Evolutionary conservation across 345 rosid species (phyloP).

Genomic region (Citrus trifoliata): DNA sequence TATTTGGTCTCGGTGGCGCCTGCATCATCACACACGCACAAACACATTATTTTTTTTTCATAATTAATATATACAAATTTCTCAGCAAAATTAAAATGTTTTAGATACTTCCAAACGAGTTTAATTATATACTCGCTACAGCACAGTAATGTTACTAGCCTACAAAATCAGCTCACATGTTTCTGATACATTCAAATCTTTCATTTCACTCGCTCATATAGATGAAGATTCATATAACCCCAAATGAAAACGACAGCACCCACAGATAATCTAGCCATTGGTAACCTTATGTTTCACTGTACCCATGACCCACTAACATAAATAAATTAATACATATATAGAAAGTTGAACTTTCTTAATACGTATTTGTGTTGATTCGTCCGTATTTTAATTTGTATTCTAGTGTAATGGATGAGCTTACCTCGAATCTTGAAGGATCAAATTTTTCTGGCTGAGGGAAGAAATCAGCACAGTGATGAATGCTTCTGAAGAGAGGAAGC

Average conservation of each 20-base stretch:
- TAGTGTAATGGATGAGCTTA: neutral
- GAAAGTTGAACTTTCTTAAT: neutral
- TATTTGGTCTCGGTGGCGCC: constrained; percentile 77
- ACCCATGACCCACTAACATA: neutral
- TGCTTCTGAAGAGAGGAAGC: constrained; percentile 85
- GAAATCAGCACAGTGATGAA: constrained; percentile 70
- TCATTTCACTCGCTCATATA: neutral
- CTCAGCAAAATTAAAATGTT: neutral
- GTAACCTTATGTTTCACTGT: constrained; percentile 28
- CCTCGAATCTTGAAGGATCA: constrained; percentile 92
- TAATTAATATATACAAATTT: neutral
- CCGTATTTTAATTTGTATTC: neutral
- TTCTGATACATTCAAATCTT: constrained; percentile 13
- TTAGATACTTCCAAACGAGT: neutral
- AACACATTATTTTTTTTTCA: too few relatives aligned
- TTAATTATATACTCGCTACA: neutral
- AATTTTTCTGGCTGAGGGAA: constrained; percentile 79
- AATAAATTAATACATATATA: too few relatives aligned
- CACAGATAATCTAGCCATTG: constrained; percentile 4
- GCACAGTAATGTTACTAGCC: constrained; percentile 17
- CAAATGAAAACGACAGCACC: constrained; percentile 22
- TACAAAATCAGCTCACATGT: constrained; percentile 53
- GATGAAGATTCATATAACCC: constrained; percentile 14
- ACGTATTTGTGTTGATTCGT: too few relatives aligned
- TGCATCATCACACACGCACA: constrained; percentile 40